A percentile compares a stretch with the other conserved stretches of the same genome.
Conservation (phyloP, 2,329 filamentous ascomycete genomes). For the Trichoderma asperellum region DNA sequence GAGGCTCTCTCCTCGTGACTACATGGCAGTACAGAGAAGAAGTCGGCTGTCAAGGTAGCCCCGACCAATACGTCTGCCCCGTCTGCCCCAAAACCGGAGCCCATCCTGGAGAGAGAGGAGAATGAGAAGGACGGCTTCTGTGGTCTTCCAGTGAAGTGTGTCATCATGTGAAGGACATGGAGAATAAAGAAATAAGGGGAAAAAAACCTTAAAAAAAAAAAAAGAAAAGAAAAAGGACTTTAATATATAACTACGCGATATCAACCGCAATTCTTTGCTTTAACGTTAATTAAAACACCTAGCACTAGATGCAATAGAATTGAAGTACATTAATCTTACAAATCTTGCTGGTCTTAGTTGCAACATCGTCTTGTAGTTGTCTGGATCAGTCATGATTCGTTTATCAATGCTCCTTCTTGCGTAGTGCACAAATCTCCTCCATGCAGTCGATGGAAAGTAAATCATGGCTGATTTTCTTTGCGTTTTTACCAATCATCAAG, state of each 20-base stretch:
- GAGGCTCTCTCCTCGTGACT: constrained; percentile 77
- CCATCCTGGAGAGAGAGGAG: constrained; percentile 7
- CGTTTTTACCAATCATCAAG: constrained; percentile 32
- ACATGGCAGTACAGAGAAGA: constrained; percentile 58
- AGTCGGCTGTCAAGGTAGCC: constrained; percentile 37
- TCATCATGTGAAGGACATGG: constrained; percentile 57
- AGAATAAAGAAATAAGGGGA: neutral
- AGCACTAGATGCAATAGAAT: constrained; percentile 19
- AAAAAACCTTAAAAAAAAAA: constrained; percentile 11
- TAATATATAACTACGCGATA: neutral
- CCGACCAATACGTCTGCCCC: constrained; percentile 33
- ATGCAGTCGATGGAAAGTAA: constrained; percentile 39
- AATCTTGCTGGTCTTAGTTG: neutral
- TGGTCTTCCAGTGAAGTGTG: constrained; percentile 75
- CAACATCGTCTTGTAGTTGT: neutral
- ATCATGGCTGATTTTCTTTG: constrained; percentile 34
- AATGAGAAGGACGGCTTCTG: constrained; percentile 65
- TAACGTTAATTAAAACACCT: constrained; percentile 14
- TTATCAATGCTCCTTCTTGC: constrained; percentile 33
- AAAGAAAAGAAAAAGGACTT: constrained; percentile 2
- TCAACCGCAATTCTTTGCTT: constrained; percentile 9
- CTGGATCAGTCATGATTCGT: neutral
- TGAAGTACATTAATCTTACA: neutral
- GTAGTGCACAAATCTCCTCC: constrained; percentile 38
- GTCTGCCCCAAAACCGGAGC: constrained; percentile 30